Base-by-base conservation (phyloP, 768 basidiomycete species). In the Antrodiella citrinella region DNA sequence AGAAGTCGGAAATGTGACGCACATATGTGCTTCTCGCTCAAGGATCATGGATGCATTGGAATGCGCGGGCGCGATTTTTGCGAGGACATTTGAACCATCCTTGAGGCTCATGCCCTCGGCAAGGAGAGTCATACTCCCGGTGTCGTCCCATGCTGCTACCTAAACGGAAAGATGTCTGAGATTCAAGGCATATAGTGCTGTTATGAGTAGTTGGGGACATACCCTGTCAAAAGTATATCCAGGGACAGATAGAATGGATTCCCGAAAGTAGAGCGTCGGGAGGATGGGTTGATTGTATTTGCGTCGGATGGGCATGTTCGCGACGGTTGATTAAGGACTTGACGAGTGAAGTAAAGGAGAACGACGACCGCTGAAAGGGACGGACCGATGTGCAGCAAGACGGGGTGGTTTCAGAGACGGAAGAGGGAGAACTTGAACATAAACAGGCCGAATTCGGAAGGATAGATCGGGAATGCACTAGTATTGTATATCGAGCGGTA, bases 201-300 rank as follows among this genome's bases (percentile, higher is more conserved):
- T 45, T 26, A 35, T 44, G 26, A 48, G 45, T 39, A 41, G 51
- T 26, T 48, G 26, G 44, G n/a, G 22, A 52, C 68, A 15, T 46
- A 80, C 83, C 74, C 80, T 80, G 57, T 83, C 81, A 57, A 86
- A 84, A 0, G 81, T 80, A 60, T 82, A 86, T 1, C 82, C 84
- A 13, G 84, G 82, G n/a, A 84, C 72, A 11, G 77, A 80, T 5
- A 86, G 74, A 26, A 82, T 65, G 47, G 60, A 62, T 49, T 72
- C 68, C 57, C 70, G 72, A 62, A 80, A 84, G 57, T 77, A 80
- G 2, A 80, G 69, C 45, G 74, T 81, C 2, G 81, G 76, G 46
- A 78, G 74, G 23, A 77, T 73, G 7, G 77, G 70, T 53, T 77
- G 80, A 21, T 73, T 78, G 54, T 77, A 72, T 63, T 77, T 81